phyloP scores from a whole-genome alignment of 176 grass and related monocot genomes.

The Themeda triandra region DNA sequence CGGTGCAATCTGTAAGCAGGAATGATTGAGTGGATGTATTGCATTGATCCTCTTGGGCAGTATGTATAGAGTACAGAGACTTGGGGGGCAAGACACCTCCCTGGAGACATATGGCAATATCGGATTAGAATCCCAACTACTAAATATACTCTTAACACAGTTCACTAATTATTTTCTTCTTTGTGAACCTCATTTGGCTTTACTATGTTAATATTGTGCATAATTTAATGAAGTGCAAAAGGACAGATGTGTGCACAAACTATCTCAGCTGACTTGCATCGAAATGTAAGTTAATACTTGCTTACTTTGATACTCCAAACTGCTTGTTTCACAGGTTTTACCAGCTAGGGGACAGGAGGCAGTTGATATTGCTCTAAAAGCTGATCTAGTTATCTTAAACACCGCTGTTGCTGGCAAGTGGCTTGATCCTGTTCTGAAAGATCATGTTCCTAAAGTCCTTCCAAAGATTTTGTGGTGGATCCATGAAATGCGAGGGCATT shows the following conservation, averaged over 20 bases:
- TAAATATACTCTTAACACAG: neutral
- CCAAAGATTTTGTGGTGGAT: slow-evolving; percentile 99
- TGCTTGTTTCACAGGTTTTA: slow-evolving; percentile 48
- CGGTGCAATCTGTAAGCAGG: neutral
- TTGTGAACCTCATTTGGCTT: neutral
- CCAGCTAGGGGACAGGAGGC: slow-evolving; percentile 73
- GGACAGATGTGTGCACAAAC: neutral
- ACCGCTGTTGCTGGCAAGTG: slow-evolving; percentile 95
- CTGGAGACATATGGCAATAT: neutral
- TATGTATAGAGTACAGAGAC: neutral
- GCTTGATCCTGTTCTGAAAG: slow-evolving; percentile 90
- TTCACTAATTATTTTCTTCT: neutral
- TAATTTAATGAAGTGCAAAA: neutral
- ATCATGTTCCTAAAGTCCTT: slow-evolving; percentile 67
- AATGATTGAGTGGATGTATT: neutral
- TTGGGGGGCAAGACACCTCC: neutral
- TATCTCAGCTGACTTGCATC: neutral
- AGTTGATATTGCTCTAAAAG: slow-evolving; percentile 66
- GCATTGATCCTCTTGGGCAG: neutral
- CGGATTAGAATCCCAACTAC: neutral
- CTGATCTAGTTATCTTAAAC: slow-evolving; percentile 89
- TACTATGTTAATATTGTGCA: neutral
- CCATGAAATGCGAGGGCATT: slow-evolving; percentile 99
- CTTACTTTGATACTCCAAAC: slow-evolving; percentile 12
- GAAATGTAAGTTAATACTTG: neutral